Conservation (phyloP, 2,329 filamentous ascomycete genomes). For the Dryadomyces sulphureus region DNA sequence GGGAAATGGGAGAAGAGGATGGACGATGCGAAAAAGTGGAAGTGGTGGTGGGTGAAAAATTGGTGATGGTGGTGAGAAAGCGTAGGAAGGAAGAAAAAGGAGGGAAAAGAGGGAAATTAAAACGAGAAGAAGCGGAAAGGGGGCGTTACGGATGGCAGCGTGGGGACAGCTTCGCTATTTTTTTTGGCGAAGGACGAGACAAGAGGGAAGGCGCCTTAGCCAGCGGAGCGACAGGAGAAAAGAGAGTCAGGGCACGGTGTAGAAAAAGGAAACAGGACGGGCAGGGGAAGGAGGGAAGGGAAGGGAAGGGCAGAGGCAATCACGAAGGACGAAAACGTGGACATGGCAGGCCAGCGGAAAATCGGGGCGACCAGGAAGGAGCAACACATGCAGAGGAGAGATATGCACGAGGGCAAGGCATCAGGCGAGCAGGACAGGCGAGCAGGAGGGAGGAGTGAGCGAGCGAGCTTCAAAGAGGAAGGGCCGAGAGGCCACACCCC, state of each 20-base stretch:
- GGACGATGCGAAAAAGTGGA: constrained; percentile 11
- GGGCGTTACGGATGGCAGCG: constrained; percentile 7
- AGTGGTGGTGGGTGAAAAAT: constrained; percentile 16
- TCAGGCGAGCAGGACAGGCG: constrained; percentile 17
- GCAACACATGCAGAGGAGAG: constrained; percentile 4
- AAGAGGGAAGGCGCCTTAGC: too few species aligned
- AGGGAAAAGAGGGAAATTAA: constrained; percentile 7
- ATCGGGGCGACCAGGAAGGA: constrained; percentile 5
- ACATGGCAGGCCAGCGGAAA: constrained; percentile 6
- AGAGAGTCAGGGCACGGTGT: constrained; percentile 7
- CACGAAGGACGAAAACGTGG: not conserved
- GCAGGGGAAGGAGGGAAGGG: not conserved
- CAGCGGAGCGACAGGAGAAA: constrained; percentile 1
- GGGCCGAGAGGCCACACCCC: not conserved
- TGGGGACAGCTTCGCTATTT: constrained; percentile 39
- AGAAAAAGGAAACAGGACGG: constrained; percentile 17
- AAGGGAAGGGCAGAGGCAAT: not conserved
- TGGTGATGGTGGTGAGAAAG: constrained; percentile 5
- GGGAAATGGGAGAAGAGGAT: constrained; percentile 19
- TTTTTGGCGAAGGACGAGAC: constrained; percentile 8
- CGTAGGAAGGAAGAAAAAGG: constrained; percentile 5
- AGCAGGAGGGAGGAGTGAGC: not conserved
- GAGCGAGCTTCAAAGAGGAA: too few species aligned
- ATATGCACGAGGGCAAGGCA: constrained; percentile 19
- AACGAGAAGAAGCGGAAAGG: constrained; percentile 2